Evolutionary conservation across 2,329 filamentous ascomycete genomes (phyloP), one percentile per base, ranked within the genome.

Genomic region (Colletotrichum somersetense): DNA sequence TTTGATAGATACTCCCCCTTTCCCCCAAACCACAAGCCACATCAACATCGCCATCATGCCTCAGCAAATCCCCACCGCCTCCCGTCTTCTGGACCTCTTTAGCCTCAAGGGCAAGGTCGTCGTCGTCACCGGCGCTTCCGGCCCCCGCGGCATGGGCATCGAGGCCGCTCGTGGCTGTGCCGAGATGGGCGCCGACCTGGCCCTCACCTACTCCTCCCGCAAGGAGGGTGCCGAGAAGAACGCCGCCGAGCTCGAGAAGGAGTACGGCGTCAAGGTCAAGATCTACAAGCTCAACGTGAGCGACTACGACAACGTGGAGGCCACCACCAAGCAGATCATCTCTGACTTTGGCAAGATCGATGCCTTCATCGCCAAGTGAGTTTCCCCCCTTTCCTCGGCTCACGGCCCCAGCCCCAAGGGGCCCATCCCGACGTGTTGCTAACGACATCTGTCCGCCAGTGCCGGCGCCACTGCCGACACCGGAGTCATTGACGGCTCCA

Each of bases 311-410:
- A 81, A 85, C 12, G 85, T 90, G 67, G 82, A 89, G 78, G 79
- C 83, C 57, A 85, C 89, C 75, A 83, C 91, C 68, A 83, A 84
- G 68, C 89, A 94, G 44, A 90, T 95, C 75, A 87, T 92, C 79
- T 83, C 85, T 75, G 93, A 95, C 78, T 95, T 95, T 79, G 91
- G 91, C 77, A 89, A 90, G 61, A 89, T 94, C 70, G 92, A 94
- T 75, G 88, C 91, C 73, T 93, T 95, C 76, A 88, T 95, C 66
- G 92, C 92, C 77, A 94, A 95, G 81, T 91, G 88, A 52, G 91
- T 89, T 46, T 46, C 50, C n/a, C 44, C 20, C 20, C 18, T 42
- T 42, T 14, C 11, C 10, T 14, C 42, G 18, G 16, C 23, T 6
- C 26, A 23, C 26, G 18, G 30, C 5, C 14, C 6, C 1, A 6